phyloP scores from a whole-genome alignment of 1,139 yeast species.

The Blastobotrys persicus region DNA sequence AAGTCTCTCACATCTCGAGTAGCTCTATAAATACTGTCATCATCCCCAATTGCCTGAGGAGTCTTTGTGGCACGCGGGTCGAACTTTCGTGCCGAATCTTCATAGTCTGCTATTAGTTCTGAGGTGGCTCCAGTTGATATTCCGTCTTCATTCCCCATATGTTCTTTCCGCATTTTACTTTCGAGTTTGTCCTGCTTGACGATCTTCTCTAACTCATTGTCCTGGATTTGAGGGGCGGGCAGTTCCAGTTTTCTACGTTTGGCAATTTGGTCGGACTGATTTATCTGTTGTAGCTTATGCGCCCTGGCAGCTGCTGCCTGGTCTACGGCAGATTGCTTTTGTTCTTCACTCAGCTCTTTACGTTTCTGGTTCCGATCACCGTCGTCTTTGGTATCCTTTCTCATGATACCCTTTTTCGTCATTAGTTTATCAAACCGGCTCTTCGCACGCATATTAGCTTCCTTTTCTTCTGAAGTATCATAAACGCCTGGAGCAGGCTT shows the following conservation, averaged over 20 bases:
- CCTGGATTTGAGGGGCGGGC: conserved; percentile 49
- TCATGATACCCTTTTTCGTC: conserved; percentile 49
- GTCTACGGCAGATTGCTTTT: conserved; percentile 29
- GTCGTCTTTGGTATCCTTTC: conserved; percentile 31
- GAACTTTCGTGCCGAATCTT: not conserved
- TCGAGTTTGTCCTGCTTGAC: conserved; percentile 25
- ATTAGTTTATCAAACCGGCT: conserved; percentile 48
- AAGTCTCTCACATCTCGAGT: conserved; percentile 32
- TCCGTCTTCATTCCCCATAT: not conserved
- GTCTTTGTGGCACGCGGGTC: conserved; percentile 3
- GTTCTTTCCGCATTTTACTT: conserved; percentile 7
- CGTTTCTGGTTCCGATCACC: conserved; percentile 32
- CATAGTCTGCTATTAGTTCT: conserved; percentile 5
- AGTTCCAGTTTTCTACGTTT: conserved; percentile 57
- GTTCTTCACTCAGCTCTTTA: conserved; percentile 18
- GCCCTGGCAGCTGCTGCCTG: conserved; percentile 41
- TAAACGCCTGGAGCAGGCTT: conserved; percentile 68
- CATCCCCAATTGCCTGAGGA: conserved; percentile 18
- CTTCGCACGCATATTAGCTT: conserved; percentile 42
- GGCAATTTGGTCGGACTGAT: conserved; percentile 40
- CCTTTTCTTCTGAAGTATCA: conserved; percentile 61
- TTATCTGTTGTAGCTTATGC: conserved; percentile 35
- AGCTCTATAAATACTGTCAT: conserved; percentile 31
- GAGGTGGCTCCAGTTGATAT: not conserved
- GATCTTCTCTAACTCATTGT: conserved; percentile 37